Conservation (phyloP, 2,329 filamentous ascomycete genomes). For the Herpotrichia juniperi region DNA sequence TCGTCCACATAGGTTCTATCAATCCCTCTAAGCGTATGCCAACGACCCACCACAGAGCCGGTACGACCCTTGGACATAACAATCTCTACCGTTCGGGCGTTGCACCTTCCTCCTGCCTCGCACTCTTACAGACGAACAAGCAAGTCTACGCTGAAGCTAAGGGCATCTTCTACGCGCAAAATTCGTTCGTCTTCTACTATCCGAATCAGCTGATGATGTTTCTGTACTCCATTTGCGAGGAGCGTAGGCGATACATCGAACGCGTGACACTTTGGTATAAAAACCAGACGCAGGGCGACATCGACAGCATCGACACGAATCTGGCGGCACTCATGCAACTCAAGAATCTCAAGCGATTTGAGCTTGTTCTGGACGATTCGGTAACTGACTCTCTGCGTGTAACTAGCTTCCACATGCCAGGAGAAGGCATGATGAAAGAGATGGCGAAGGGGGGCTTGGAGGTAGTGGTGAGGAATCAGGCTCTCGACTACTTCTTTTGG, state of each 20-base stretch:
- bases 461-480: neutral
- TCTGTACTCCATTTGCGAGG: conserved; percentile 11
- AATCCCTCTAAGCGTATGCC: conserved; percentile 20
- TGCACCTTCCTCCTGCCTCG: conserved; percentile 18
- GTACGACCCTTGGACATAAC: neutral
- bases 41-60: conserved; percentile 2
- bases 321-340: conserved; percentile 16
- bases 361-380: neutral
- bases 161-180: conserved; percentile 29
- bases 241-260: conserved; percentile 18
- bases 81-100: neutral
- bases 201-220: conserved; percentile 26
- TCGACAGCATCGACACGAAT: conserved; percentile 20
- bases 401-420: neutral
- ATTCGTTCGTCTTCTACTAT: conserved; percentile 32
- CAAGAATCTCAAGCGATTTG: neutral
- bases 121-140: conserved; percentile 24
- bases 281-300: conserved; percentile 20
- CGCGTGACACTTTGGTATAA: conserved; percentile 30
- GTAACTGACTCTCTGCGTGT: neutral
- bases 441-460: neutral
- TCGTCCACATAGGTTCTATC: conserved; percentile 22
- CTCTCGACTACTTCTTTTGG: neutral
- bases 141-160: conserved; percentile 30
- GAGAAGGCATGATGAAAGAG: neutral